Percentiles rank a stretch among this genome's conserved stretches.
phyloP scores from a whole-genome alignment of 2,329 filamentous ascomycete species.

The Hymenoscyphus salicellus region DNA sequence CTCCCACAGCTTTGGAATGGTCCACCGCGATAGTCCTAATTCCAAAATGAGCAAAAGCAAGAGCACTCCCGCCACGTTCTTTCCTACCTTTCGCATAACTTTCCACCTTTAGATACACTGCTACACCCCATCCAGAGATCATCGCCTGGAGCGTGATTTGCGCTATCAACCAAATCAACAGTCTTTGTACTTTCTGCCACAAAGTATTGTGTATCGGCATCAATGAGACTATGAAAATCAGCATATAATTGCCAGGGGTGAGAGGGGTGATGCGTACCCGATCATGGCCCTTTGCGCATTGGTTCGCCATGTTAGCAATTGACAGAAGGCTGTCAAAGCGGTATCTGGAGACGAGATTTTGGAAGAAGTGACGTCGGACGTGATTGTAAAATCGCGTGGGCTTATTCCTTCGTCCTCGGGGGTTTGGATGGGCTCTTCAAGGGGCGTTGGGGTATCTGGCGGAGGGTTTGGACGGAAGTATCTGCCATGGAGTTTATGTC shows the following conservation, averaged over 20 bases:
- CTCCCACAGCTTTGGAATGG: constrained; percentile 18
- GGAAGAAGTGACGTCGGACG: constrained; percentile 29
- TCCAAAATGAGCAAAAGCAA: constrained; percentile 7
- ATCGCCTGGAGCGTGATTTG: constrained; percentile 32
- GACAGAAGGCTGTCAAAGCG: constrained; percentile 46
- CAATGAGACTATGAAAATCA: constrained; percentile 41
- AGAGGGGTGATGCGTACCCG: constrained; percentile 27
- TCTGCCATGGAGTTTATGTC: constrained; percentile 19
- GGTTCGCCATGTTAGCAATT: constrained; percentile 49
- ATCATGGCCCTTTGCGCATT: constrained; percentile 48
- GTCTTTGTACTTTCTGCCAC: constrained; percentile 51
- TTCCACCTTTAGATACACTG: constrained; percentile 31
- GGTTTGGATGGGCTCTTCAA: background rate
- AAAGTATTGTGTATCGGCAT: constrained; percentile 46
- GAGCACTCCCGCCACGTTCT: background rate
- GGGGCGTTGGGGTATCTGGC: constrained; percentile 3
- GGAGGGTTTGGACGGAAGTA: constrained; percentile 32
- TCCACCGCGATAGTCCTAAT: constrained; percentile 30
- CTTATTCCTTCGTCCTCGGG: constrained; percentile 6
- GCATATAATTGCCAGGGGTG: background rate
- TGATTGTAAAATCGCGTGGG: constrained; percentile 20
- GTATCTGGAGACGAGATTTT: constrained; percentile 42
- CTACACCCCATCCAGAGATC: constrained; percentile 36
- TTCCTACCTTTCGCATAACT: constrained; percentile 34
- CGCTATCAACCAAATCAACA: constrained; percentile 36